phyloP scores from a whole-genome alignment of 2,329 filamentous ascomycete species.

The Aspergillus unguis region DNA sequence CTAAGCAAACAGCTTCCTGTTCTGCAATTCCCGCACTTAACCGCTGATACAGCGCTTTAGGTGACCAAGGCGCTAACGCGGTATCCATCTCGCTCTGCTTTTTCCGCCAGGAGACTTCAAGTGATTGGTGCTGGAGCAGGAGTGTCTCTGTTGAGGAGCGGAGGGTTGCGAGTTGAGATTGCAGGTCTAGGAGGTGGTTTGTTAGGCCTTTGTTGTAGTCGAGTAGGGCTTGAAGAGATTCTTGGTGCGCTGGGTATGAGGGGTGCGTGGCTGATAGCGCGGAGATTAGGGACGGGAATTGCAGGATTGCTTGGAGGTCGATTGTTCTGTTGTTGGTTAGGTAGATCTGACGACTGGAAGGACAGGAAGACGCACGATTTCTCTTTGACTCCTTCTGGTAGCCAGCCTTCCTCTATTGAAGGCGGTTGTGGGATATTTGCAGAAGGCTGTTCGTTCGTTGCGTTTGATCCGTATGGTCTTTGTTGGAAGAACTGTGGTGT shows the following conservation, averaged over 20 bases:
- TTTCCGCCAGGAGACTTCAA: conserved; percentile 88
- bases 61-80: conserved; percentile 78
- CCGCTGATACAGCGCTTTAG: conserved; percentile 79
- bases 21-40: conserved; percentile 74
- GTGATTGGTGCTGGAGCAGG: conserved; percentile 74
- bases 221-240: conserved; percentile 63
- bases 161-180: conserved; percentile 48
- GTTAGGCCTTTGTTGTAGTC: conserved; percentile 70
- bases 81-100: conserved; percentile 88
- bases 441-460: conserved; percentile 10
- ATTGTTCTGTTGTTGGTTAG: conserved; percentile 23
- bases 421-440: conserved; percentile 29
- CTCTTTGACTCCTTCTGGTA: conserved; percentile 71
- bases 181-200: conserved; percentile 38
- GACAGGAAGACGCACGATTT: conserved; percentile 62
- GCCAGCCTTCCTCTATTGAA: conserved; percentile 63
- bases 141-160: conserved; percentile 74
- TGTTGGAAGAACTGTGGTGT: conserved; percentile 39
- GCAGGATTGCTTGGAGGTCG: conserved; percentile 72
- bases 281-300: conserved; percentile 64
- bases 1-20: conserved; percentile 75
- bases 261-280: conserved; percentile 76
- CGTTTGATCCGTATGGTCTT: conserved; percentile 21
- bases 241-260: conserved; percentile 64
- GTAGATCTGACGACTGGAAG: neutral